Base-by-base conservation (phyloP, 805 yeast genomes). In the Yarrowia divulgata region DNA sequence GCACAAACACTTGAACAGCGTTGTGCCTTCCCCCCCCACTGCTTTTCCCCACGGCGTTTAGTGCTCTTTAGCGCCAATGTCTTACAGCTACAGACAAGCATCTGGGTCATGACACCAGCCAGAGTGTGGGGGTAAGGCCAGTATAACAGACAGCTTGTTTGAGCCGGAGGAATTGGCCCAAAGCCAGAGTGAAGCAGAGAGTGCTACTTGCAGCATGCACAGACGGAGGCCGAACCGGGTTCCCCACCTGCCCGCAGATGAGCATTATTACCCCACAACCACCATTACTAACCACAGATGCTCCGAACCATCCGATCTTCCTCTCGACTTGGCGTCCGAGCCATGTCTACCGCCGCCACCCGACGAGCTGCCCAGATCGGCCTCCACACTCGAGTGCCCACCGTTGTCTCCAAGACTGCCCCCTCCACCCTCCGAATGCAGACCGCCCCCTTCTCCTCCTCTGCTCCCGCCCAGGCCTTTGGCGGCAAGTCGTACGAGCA, bases 401-500 rank as follows among this genome's bases (percentile, higher is more conserved):
- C 67, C 34, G 68, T 32, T 3, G 48, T 29, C 42, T 1, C 54
- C 35, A 18, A 63, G 37, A 8, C 49, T 4, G 4, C 29, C 29
- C 29, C 29, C 39, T 23, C 68, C n/a, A 2, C 46, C 12, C 43
- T 42, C 18, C 46, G 57, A 48, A 49, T 63, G 48, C 43, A 49
- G 37, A 29, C 48, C 37, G 10, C 68, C 29, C 34, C 68, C 37
- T 63, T 49, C 57, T 63, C 68, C n/a, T 29, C 39, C 43, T 37
- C 68, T 63, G 68, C 48, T 19, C 57, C 68, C 7, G 48, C 54
- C 40, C 54, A 43, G 48, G 9, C 32, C 37, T 63, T 63, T 48
- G 68, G 68, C 12, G 57, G 14, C 37, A 63, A 63, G 68, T 1
- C n/a, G 23, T 80, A 78, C 71, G 82, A 81, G 73, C 76, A 75